Conservation (phyloP, 2,329 filamentous ascomycete species). For the Fusarium devonianum region DNA sequence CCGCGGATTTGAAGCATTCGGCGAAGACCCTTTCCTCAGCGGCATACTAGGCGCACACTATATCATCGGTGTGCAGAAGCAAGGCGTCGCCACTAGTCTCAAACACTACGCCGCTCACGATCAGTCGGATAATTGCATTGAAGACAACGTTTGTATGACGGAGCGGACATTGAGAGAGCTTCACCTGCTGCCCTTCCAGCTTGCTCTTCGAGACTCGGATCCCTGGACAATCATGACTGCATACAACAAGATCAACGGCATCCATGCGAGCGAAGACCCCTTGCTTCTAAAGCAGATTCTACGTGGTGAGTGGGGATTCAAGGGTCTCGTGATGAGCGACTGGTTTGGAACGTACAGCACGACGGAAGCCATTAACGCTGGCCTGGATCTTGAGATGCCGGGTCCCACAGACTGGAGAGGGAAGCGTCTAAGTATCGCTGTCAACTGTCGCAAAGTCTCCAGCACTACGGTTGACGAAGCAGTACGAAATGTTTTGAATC, state of each 20-base stretch:
- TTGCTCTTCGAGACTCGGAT: constrained; percentile 47
- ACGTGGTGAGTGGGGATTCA: constrained; percentile 37
- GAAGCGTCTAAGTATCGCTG: constrained; percentile 36
- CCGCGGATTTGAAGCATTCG: constrained; percentile 52
- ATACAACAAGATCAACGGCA: constrained; percentile 51
- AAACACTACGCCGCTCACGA: constrained; percentile 55
- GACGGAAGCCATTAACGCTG: constrained; percentile 41
- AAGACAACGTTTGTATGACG: constrained; percentile 32
- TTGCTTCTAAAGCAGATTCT: constrained; percentile 42
- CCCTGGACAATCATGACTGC: constrained; percentile 48
- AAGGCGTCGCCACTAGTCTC: constrained; percentile 49
- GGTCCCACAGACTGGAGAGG: constrained; percentile 42
- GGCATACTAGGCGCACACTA: constrained; percentile 45
- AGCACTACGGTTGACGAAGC: constrained; percentile 35
- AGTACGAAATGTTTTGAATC: constrained; percentile 37
- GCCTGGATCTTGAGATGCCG: constrained; percentile 46
- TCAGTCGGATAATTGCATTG: constrained; percentile 40
- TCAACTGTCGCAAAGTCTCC: constrained; percentile 36
- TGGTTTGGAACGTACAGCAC: constrained; percentile 47
- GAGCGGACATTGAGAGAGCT: constrained; percentile 34
- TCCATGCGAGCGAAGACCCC: constrained; percentile 38
- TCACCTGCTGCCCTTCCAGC: constrained; percentile 49
- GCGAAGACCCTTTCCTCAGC: constrained; percentile 51
- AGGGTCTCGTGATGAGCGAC: constrained; percentile 40
- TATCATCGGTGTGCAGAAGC: constrained; percentile 49